Evolutionary conservation across 2,329 filamentous ascomycete species (phyloP), one percentile per base, ranked within the genome.

Genomic region (Cryphonectria japonica): DNA sequence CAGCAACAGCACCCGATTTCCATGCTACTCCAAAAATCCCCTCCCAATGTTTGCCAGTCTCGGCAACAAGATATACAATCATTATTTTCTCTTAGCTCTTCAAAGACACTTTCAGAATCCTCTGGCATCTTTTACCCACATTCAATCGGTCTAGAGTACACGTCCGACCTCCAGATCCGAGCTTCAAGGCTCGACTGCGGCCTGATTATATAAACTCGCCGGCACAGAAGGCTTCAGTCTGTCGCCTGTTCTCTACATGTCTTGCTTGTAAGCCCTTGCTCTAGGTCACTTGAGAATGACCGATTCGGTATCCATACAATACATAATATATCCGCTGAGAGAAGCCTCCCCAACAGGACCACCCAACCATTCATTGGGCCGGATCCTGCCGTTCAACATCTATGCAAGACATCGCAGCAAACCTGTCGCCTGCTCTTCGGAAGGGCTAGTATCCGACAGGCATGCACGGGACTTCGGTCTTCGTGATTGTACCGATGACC

Each of bases 401-500:
- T n/a, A 60, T 60, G 57, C 57, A 60, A 37, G 57, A 60, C 57
- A 60, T 60, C 32, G 57, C 32, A 37, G 19, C 29, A n/a, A 2
- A 16, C 34, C 32, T 26, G 32, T 14, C 32, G 29, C 29, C 54
- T 34, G 54, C 54, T 19, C 29, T 29, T 32, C 54, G 54, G 54
- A 8, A 6, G 26, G 29, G 54, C 16, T 19, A 14, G 32, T 16
- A 59, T 59, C 54, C 54, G 26, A 6, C 26, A 26, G 26, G 14
- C 26, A 16, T 34, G 59, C 59, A 39, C 14, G 59, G 19, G 59
- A 26, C 34, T 19, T 61, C 59, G 59, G 59, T 19, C 32, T 39
- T 61, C 32, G 26, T 37, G 6, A 7, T n/a, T 19, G 59, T 11
- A 34, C 32, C 59, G 59, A 61, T 29, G 7, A 22, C 29, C 29